A percentile compares a stretch with the other conserved stretches of the same genome.
phyloP scores from a whole-genome alignment of 2,329 filamentous ascomycete species.

The Aureobasidium sp. region DNA sequence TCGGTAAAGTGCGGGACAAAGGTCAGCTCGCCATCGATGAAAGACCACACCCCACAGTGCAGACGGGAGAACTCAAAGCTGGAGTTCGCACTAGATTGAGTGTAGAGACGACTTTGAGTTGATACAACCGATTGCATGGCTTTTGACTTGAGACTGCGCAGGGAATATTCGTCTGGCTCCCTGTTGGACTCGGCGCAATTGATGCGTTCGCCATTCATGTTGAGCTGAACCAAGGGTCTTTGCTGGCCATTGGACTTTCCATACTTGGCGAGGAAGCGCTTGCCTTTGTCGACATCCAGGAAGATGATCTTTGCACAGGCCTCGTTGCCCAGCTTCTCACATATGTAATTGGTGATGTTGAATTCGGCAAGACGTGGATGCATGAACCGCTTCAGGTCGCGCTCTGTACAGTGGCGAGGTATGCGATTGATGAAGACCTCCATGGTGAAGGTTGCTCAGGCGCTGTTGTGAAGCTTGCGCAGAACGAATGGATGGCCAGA shows the following conservation, averaged over 20 bases:
- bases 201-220: slow-evolving; percentile 16
- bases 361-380: slow-evolving; percentile 29
- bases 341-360: slow-evolving; percentile 34
- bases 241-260: slow-evolving; percentile 20
- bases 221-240: slow-evolving; percentile 6
- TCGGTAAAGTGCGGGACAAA: slow-evolving; percentile 37
- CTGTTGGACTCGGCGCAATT: slow-evolving; percentile 16
- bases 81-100: slow-evolving; percentile 14
- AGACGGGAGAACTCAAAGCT: slow-evolving; percentile 28
- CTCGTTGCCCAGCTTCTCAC: slow-evolving; percentile 35
- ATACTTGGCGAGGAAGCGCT: slow-evolving; percentile 34
- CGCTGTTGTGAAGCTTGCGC: neutral
- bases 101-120: neutral
- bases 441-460: slow-evolving; percentile 26
- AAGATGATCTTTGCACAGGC: slow-evolving; percentile 40
- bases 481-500: too few relatives aligned
- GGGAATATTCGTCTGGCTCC: slow-evolving; percentile 17
- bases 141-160: slow-evolving; percentile 21
- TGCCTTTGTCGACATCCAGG: slow-evolving; percentile 30
- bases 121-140: slow-evolving; percentile 14
- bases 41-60: slow-evolving; percentile 38
- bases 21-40: slow-evolving; percentile 27
- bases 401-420: slow-evolving; percentile 32
- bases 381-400: slow-evolving; percentile 35
- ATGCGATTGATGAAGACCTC: slow-evolving; percentile 40